Conservation (phyloP, 495 filamentous ascomycete genomes). For the Xylaria telfairii region DNA sequence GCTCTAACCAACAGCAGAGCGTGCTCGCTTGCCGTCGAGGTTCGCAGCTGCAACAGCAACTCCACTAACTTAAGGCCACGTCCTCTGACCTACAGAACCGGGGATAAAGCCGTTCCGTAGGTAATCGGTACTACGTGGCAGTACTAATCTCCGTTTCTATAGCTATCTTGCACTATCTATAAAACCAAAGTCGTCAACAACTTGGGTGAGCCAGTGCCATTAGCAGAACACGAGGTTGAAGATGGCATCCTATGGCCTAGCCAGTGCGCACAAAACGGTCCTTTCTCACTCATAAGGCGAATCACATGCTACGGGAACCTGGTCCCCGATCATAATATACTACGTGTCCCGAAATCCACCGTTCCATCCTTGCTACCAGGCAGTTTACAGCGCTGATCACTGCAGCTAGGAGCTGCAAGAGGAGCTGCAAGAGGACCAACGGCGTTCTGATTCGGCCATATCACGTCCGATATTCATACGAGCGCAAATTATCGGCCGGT, state of each 20-base stretch:
- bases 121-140: not conserved
- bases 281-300: not conserved
- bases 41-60: not conserved
- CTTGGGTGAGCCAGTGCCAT: not conserved
- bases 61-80: constrained; percentile 16
- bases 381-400: not conserved
- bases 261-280: not conserved
- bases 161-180: not conserved
- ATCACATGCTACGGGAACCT: not conserved
- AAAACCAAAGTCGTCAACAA: not conserved
- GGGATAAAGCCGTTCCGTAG: not conserved
- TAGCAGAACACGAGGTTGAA: not conserved
- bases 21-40: not conserved
- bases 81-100: not conserved
- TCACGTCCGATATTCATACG: not conserved
- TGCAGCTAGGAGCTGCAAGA: not conserved
- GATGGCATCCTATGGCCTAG: not conserved
- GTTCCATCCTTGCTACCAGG: not conserved
- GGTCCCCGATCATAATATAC: not conserved
- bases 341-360: constrained; percentile 1
- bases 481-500: not conserved
- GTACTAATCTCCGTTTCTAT: not conserved
- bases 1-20: constrained; percentile 13
- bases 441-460: not conserved
- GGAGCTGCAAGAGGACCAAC: not conserved